These are phyloP conservation scores for Saccharomycopsis fermentans DNA, from an alignment of 805 yeast species.

Conservation along the genomic window DNA sequence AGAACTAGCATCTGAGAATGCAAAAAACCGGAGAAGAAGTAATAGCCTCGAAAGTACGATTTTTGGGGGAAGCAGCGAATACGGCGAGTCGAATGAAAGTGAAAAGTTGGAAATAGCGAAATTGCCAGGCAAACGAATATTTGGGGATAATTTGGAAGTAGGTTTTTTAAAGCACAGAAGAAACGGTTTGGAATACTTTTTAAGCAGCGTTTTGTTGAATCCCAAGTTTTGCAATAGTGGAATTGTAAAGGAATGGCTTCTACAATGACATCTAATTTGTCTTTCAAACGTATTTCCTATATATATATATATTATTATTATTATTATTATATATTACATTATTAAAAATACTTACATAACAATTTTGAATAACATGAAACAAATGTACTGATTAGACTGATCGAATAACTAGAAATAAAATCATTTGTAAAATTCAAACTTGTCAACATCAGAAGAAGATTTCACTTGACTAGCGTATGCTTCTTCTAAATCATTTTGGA, in stretches of 20 bases:
- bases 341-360: not conserved
- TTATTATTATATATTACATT: not conserved
- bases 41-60: not conserved
- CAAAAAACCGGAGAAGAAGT: not conserved
- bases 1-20: not conserved
- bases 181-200: conserved; percentile 15
- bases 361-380: not conserved
- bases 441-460: conserved; percentile 89
- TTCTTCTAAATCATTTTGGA: conserved; percentile 94
- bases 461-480: conserved; percentile 96
- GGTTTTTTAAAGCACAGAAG: conserved; percentile 12
- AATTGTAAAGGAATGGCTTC: conserved; percentile 14
- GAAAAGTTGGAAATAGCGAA: conserved; percentile 10
- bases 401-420: not conserved
- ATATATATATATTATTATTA: too few species aligned
- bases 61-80: not conserved
- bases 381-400: not conserved
- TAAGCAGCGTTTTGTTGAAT: conserved; percentile 12
- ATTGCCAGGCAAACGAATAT: conserved; percentile 14
- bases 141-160: conserved; percentile 12
- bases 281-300: not conserved
- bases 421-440: conserved; percentile 92
- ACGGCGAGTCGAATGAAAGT: not conserved
- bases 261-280: not conserved
- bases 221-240: conserved; percentile 12